Conservation (phyloP, 1,139 yeast species). For the Hyphopichia khmerensis region DNA sequence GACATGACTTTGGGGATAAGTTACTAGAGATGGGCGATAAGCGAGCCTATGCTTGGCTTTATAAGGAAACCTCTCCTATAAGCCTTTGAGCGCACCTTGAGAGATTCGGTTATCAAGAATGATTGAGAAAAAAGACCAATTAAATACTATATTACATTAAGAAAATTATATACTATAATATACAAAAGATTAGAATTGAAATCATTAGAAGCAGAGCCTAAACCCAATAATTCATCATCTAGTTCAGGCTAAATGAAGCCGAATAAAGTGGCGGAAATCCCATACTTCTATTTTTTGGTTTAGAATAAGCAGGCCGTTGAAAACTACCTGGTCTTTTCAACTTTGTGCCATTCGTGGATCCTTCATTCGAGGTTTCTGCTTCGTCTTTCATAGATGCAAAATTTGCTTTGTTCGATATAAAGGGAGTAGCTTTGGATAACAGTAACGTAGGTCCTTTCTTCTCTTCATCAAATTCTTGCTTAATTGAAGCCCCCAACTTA, state of each 20-base stretch:
- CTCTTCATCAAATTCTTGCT: background rate
- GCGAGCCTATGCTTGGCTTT: conserved; percentile 40
- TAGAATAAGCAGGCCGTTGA: conserved; percentile 27
- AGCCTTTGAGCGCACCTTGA: no score
- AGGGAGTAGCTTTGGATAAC: conserved; percentile 30
- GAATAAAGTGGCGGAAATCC: conserved; percentile 28
- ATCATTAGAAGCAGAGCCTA: background rate
- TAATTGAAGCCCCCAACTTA: background rate
- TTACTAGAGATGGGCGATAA: conserved; percentile 38
- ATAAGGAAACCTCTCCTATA: conserved; percentile 34
- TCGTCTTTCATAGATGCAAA: conserved; percentile 12
- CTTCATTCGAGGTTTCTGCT: background rate
- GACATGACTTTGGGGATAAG: conserved; percentile 33
- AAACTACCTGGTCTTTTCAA: conserved; percentile 56
- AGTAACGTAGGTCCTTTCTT: conserved; percentile 18
- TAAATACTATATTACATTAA: background rate
- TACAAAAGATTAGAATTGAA: conserved; percentile 10
- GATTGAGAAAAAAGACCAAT: background rate
- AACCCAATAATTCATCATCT: background rate
- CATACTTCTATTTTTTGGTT: conserved; percentile 20
- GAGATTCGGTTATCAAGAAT: conserved; percentile 2
- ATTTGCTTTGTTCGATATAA: conserved; percentile 32
- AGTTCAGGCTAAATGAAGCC: conserved; percentile 18
- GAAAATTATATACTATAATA: conserved; percentile 4
- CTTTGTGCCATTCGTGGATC: conserved; percentile 16